Conservation (phyloP, 106 monocot genomes). For the Dendrobium huoshanense region DNA sequence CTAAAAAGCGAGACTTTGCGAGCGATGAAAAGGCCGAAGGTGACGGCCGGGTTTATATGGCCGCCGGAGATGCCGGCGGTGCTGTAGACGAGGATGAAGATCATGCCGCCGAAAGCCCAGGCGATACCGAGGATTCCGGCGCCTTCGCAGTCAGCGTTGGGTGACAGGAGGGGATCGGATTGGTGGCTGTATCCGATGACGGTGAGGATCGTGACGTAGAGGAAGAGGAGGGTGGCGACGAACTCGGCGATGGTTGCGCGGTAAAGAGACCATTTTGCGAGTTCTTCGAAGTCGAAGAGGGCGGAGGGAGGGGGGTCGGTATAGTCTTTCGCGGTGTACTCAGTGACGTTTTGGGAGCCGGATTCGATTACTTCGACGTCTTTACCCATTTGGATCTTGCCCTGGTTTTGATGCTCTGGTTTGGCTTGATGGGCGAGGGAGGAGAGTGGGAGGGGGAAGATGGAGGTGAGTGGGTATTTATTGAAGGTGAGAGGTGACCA, state of each 20-base stretch:
- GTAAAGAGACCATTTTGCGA: slow-evolving; percentile 51
- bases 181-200: slow-evolving; percentile 44
- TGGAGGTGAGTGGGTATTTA: slow-evolving; percentile 2
- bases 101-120: slow-evolving; percentile 97
- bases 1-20: slow-evolving; percentile 61
- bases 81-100: slow-evolving; percentile 95
- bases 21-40: slow-evolving; percentile 69
- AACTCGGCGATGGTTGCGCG: slow-evolving; percentile 46
- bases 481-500: background rate
- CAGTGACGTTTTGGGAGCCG: background rate
- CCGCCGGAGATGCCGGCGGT: slow-evolving; percentile 96
- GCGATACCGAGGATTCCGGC: slow-evolving; percentile 85
- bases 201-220: slow-evolving; percentile 37
- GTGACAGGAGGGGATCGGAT: slow-evolving; percentile 13
- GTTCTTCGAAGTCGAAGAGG: slow-evolving; percentile 32
- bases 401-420: background rate
- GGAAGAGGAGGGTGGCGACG: slow-evolving; percentile 41
- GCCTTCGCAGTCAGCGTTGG: slow-evolving; percentile 49
- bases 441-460: background rate
- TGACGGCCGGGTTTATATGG: slow-evolving; percentile 77
- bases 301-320: slow-evolving; percentile 44
- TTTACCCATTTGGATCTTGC: slow-evolving; percentile 16
- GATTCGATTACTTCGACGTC: slow-evolving; percentile 19
- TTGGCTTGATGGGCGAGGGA: background rate
- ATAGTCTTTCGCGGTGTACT: slow-evolving; percentile 45